These are phyloP conservation scores for Entoloma clypeatum DNA, from an alignment of 1,284 basidiomycete species.

Conservation along the genomic window DNA sequence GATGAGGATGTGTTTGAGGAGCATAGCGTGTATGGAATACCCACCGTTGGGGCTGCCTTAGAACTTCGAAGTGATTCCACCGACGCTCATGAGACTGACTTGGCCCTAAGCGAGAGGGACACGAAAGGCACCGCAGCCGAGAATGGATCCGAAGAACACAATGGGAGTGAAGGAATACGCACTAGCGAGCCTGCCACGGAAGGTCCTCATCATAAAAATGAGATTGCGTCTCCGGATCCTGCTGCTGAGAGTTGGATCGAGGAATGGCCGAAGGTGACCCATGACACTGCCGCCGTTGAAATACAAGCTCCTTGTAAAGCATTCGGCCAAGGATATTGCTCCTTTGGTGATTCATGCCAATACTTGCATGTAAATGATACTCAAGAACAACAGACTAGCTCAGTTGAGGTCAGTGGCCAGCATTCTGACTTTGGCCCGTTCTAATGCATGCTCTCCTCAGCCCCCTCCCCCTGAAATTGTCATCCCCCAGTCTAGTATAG, in stretches of 20 bases:
- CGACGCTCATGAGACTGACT: too few species aligned
- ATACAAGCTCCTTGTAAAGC: constrained; percentile 18
- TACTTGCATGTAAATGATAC: constrained; percentile 25
- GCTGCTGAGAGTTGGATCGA: constrained; percentile 19
- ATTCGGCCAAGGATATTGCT: constrained; percentile 20
- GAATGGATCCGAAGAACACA: too few species aligned
- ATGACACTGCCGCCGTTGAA: constrained; percentile 5
- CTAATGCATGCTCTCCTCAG: too few species aligned
- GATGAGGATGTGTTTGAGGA: too few species aligned
- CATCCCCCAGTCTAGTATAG: neutral
- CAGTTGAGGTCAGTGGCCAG: constrained; percentile 5
- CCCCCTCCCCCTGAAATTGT: neutral
- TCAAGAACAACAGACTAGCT: neutral
- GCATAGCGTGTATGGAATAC: too few species aligned
- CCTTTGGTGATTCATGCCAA: constrained; percentile 23
- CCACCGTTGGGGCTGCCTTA: too few species aligned
- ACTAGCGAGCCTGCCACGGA: too few species aligned
- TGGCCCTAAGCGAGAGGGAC: too few species aligned
- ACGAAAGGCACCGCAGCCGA: too few species aligned
- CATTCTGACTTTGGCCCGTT: neutral
- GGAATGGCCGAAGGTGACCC: constrained; percentile 13
- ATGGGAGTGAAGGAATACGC: too few species aligned
- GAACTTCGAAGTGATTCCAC: too few species aligned
- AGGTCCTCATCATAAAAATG: neutral
- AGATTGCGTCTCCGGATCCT: constrained; percentile 4